Conservation (phyloP, 345 rosid genomes). For the Acer negundo region DNA sequence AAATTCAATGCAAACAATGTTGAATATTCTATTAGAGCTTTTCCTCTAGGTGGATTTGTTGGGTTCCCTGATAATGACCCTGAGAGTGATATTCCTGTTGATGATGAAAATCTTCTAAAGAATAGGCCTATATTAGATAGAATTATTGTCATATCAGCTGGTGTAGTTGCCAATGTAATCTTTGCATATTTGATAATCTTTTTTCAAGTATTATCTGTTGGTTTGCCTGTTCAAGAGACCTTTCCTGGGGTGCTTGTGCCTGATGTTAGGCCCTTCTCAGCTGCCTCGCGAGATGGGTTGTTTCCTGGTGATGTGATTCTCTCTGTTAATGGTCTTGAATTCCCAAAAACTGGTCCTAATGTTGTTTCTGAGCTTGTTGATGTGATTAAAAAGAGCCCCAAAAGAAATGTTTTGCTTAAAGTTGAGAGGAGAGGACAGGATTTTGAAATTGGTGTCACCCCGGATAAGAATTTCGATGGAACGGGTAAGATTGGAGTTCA, state of each 20-base stretch:
- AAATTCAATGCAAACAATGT: conserved; percentile 83
- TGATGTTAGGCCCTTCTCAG: conserved; percentile 76
- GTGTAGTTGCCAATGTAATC: conserved; percentile 80
- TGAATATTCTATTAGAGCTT: conserved; percentile 85
- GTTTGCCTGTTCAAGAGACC: conserved; percentile 90
- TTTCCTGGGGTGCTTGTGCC: conserved; percentile 95
- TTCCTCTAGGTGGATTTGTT: conserved; percentile 93
- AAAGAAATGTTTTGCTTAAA: conserved; percentile 60
- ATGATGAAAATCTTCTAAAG: conserved; percentile 83
- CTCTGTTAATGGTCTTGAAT: conserved; percentile 55
- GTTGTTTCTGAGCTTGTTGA: conserved; percentile 76
- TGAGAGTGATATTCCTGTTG: conserved; percentile 73
- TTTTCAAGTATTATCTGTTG: conserved; percentile 80
- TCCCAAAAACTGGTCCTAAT: conserved; percentile 56
- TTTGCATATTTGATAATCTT: conserved; percentile 81
- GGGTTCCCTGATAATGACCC: conserved; percentile 99
- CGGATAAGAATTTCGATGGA: conserved; percentile 81
- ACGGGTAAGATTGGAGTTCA: conserved; percentile 91
- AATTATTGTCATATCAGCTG: conserved; percentile 82
- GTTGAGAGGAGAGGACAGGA: conserved; percentile 58
- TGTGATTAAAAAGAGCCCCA: conserved; percentile 62
- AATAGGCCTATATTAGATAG: conserved; percentile 88
- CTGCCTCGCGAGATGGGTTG: conserved; percentile 91
- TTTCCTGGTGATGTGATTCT: conserved; percentile 83
- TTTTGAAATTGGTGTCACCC: conserved; percentile 67